Base-by-base conservation (phyloP, 805 yeast species). In the Pichia cabralensis region DNA sequence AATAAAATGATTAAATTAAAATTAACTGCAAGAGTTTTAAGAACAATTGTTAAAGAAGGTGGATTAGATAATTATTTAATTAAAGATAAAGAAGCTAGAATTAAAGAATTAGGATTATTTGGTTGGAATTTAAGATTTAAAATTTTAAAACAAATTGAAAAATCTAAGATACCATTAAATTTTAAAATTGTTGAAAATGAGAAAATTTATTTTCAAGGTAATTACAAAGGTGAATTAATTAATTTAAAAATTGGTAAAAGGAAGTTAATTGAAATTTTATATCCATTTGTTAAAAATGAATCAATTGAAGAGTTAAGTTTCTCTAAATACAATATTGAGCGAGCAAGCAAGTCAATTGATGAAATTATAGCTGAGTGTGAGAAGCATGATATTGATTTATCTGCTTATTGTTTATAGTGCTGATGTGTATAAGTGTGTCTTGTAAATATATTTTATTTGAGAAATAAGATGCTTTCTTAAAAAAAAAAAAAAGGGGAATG, bases 71-170 rank as follows among this genome's bases (percentile, higher is more conserved):
- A 77, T 44, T 92, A 92, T 54, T 58, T 92, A 41, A 69, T 76
- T 28, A 92, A 92, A 59, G 94, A 86, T 40, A 84, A 81, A 46
- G 66, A 94, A 6, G 94, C 94, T 3, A 71, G 98, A 62, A 67
- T 84, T 44, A 92, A 92, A 63, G 95, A 92, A 55, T 63, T 92
- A 51, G 98, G 98, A 0, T 80, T 88, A 35, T 66, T 72, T 38
- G 98, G 97, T 22, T 92, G 97, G 97, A 73, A 72, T 48, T 65
- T 92, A 46, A 79, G 89, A 51, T 88, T 80, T 56, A 71, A 75
- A 37, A 76, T 92, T 12, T 56, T 89, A 58, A 48, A 61, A 61
- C 47, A 66, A 50, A 47, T 46, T 49, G 33, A 62, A 59, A 37
- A 60, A 59, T 41, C 64, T 65, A 39, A 57, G 60, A 36, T 65